Conservation (phyloP, 345 rosid species). For the Raphanus raphanistrum region DNA sequence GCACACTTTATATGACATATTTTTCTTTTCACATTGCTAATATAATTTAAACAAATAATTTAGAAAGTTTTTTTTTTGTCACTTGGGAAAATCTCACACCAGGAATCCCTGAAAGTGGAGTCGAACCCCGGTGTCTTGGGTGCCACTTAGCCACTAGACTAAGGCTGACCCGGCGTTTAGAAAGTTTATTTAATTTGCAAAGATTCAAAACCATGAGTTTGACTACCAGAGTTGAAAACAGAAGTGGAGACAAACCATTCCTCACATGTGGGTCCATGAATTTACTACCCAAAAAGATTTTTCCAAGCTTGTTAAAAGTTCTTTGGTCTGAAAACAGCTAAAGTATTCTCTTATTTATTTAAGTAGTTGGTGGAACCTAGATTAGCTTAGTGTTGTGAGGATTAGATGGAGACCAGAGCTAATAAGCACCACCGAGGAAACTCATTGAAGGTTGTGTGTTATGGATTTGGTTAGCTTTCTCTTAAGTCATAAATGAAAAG, state of each 20-base stretch:
- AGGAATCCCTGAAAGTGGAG: too few species aligned
- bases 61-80: too few species aligned
- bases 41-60: not conserved
- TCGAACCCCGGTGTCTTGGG: too few species aligned
- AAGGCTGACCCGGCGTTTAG: too few species aligned
- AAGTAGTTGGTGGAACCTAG: not conserved
- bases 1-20: constrained; percentile 29
- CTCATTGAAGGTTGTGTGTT: not conserved
- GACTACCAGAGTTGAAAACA: constrained; percentile 11
- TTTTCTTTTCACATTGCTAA: constrained; percentile 26
- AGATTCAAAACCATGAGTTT: constrained; percentile 27
- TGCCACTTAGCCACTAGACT: too few species aligned
- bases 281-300: not conserved
- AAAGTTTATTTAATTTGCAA: not conserved
- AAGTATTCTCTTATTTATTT: too few species aligned
- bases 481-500: not conserved
- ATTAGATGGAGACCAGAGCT: not conserved
- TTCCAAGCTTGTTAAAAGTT: too few species aligned
- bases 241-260: constrained; percentile 17
- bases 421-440: not conserved
- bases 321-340: too few species aligned
- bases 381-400: not conserved
- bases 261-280: constrained; percentile 14
- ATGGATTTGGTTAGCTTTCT: not conserved
- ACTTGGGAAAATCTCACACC: too few species aligned